Conservation (phyloP, 495 filamentous ascomycete genomes). For the Neurospora sp. region DNA sequence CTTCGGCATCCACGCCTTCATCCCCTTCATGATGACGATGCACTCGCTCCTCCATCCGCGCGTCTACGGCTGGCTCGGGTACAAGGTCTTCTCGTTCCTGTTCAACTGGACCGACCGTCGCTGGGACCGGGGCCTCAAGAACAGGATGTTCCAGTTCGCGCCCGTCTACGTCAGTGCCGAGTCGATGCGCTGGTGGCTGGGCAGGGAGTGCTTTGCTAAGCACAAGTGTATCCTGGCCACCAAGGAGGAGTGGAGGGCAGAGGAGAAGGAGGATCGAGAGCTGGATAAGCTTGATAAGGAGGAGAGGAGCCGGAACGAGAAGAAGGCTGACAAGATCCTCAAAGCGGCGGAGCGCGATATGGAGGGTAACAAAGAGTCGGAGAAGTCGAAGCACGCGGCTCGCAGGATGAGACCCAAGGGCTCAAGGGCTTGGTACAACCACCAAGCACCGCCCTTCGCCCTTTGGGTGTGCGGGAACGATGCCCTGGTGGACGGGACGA, state of each 20-base stretch:
- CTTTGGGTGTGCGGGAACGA: slow-evolving; percentile 82
- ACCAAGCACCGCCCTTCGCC: slow-evolving; percentile 71
- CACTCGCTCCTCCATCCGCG: slow-evolving; percentile 51
- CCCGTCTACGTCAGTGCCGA: slow-evolving; percentile 87
- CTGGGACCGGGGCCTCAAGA: slow-evolving; percentile 73
- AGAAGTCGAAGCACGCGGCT: slow-evolving; percentile 6
- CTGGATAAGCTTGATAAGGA: slow-evolving; percentile 9
- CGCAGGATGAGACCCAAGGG: slow-evolving; percentile 24
- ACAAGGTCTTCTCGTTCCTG: slow-evolving; percentile 80
- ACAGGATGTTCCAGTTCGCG: slow-evolving; percentile 84
- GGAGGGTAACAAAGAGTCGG: background rate
- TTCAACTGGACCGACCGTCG: slow-evolving; percentile 81
- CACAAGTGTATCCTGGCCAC: slow-evolving; percentile 87
- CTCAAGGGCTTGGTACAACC: slow-evolving; percentile 69
- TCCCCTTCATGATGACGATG: slow-evolving; percentile 89
- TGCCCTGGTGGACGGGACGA: slow-evolving; percentile 70
- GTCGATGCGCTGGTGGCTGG: slow-evolving; percentile 94
- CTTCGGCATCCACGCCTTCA: slow-evolving; percentile 93
- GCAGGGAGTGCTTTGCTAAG: slow-evolving; percentile 78
- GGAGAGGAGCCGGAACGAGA: background rate
- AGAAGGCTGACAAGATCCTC: slow-evolving; percentile 1
- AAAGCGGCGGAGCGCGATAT: slow-evolving; percentile 8
- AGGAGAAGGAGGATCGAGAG: slow-evolving; percentile 51
- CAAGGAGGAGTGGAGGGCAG: slow-evolving; percentile 50
- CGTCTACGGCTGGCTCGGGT: slow-evolving; percentile 78